A percentile compares a stretch with the other conserved stretches of the same genome.
Evolutionary conservation across 2,329 filamentous ascomycete genomes (phyloP).

Genomic region (Davidsoniella eucalypti): DNA sequence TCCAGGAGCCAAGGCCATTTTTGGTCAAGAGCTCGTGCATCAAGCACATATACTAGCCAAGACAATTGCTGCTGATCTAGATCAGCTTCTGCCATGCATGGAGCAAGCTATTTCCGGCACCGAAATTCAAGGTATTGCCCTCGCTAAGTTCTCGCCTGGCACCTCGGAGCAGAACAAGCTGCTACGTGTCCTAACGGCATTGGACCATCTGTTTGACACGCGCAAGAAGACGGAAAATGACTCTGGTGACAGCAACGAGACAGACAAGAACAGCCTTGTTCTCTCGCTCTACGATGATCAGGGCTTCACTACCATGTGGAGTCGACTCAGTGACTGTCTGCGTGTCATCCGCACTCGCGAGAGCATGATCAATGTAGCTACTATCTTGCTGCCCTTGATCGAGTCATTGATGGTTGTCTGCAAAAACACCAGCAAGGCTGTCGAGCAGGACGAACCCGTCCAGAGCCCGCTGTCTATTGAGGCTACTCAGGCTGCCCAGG

Average conservation of each 20-base stretch:
- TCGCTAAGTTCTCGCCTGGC: conserved; percentile 89
- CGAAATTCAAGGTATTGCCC: conserved; percentile 84
- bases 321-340: conserved; percentile 76
- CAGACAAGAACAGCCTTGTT: conserved; percentile 68
- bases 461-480: neutral
- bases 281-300: conserved; percentile 78
- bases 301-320: conserved; percentile 83
- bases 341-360: conserved; percentile 78
- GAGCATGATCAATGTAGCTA: conserved; percentile 93
- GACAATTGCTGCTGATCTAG: conserved; percentile 69
- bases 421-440: conserved; percentile 81
- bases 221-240: conserved; percentile 46
- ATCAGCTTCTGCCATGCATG: conserved; percentile 73
- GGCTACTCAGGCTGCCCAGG: neutral
- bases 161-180: conserved; percentile 96
- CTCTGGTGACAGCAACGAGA: conserved; percentile 49
- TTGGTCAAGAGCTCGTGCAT: conserved; percentile 80
- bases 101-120: conserved; percentile 74
- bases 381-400: conserved; percentile 83
- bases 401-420: conserved; percentile 98
- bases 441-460: conserved; percentile 25
- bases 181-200: conserved; percentile 74
- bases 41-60: conserved; percentile 76
- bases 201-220: conserved; percentile 88
- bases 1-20: conserved; percentile 72